Conservation (phyloP, 176 grass and related monocot species). For the Triticum aestivum region IWGSC_CS_RefSeq_v2.1 NC_057798.1:207626323-207626822, state of each 20-base stretch:
- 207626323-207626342: constrained; percentile 61
- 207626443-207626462: constrained; percentile 69
- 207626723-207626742: constrained; percentile 60
- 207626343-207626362: constrained; percentile 98
- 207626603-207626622: constrained; percentile 44
- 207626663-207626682: constrained; percentile 55
- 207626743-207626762: constrained; percentile 56
- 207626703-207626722: constrained; percentile 49
- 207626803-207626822: constrained; percentile 92
- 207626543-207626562: constrained; percentile 27
- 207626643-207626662: constrained; percentile 92
- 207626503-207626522: constrained; percentile 18
- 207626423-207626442: constrained; percentile 85
- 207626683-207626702: constrained; percentile 40
- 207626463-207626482: constrained; percentile 72
- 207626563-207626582: constrained; percentile 62
- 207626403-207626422: constrained; percentile 82
- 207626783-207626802: constrained; percentile 71
- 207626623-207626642: constrained; percentile 99
- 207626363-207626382: constrained; percentile 85
- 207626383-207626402: constrained; percentile 51
- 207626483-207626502: constrained; percentile 52
- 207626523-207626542: constrained; percentile 53
- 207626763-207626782: constrained; percentile 68
- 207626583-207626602: constrained; percentile 97